Evolutionary conservation across 225 moss, liverwort and hornwort species (phyloP), one percentile per base, ranked within the genome.

Genomic region (Polytrichum commune): DNA sequence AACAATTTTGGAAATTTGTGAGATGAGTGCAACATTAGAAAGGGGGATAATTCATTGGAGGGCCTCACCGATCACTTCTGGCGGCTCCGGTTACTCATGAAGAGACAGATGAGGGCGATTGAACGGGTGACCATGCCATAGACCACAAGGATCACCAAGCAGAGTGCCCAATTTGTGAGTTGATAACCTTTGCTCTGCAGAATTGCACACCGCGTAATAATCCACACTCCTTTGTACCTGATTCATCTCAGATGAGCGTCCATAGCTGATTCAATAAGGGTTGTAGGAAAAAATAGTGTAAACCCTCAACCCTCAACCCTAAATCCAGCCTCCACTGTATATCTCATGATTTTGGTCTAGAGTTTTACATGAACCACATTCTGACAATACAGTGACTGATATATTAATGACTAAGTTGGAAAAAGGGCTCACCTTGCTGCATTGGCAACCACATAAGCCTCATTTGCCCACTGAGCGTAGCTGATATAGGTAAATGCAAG

Each of bases 221-320:
- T 75, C 88, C 88, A 88, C 27, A 88, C 88, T 66, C 88, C 88
- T 70, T 65, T 75, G 79, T 88, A 88, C 72, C 88, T 88, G 79
- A 27, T 16, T 63, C 46, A 46, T 46, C 46, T 13, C 46, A 46
- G 13, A 46, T 13, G 13, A 46, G 46, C 3, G 4, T 46, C 46
- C 46, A 46, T 4, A 3, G 46, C 9, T 46, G 13, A 46, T 13
- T 46, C 13, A 46, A 46, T 16, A 46, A 46, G 46, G 46, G 46
- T 46, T 3, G 16, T 16, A 46, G 13, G 46, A 46, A 46, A 33
- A 46, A 13, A 13, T 46, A 13, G 4, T 13, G 30, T 30, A 30
- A 30, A 46, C 13, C 32, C 8, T 32, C 1, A 8, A 32, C 32
- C 46, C 46, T 13, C 4, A 13, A 46, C 16, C 46, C 46, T 46